Percentiles rank a stretch among this genome's conserved stretches.
Evolutionary conservation across 148 eudicot species (phyloP).

Genomic region (Fallopia convolvulus): DNA sequence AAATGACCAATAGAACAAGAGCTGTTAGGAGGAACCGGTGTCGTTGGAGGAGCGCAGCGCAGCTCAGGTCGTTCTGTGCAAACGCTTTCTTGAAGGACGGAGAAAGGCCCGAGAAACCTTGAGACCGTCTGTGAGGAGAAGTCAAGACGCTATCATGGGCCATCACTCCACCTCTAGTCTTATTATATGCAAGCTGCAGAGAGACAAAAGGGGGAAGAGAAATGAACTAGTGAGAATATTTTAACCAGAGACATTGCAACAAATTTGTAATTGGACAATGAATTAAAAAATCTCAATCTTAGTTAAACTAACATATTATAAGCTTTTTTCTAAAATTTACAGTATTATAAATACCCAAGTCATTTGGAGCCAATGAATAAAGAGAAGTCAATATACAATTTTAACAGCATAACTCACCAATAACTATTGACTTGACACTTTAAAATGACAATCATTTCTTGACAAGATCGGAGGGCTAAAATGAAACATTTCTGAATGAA

Average conservation of each 20-base stretch:
- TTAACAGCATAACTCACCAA: no score
- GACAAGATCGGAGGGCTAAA: no score
- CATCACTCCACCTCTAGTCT: constrained; percentile 26
- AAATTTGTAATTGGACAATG: background rate
- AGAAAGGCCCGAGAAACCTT: constrained; percentile 32
- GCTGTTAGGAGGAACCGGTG: constrained; percentile 84
- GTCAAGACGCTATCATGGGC: constrained; percentile 47
- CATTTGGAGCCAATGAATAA: no score
- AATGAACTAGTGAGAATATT: background rate
- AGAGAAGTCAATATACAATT: no score
- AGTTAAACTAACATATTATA: background rate
- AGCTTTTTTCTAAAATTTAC: no score
- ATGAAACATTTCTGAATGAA: no score
- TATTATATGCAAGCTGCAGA: background rate
- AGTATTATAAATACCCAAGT: no score
- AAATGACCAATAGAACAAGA: constrained; percentile 57
- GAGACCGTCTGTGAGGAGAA: constrained; percentile 79
- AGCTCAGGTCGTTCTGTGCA: constrained; percentile 46
- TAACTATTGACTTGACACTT: no score
- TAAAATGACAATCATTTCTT: no score
- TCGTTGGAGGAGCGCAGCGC: constrained; percentile 52
- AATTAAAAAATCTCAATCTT: background rate
- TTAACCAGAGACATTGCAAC: background rate
- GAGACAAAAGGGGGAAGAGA: background rate
- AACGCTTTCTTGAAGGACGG: constrained; percentile 31